Evolutionary conservation across 2,329 filamentous ascomycete species (phyloP), one percentile per base, ranked within the genome.

Genomic region (Hymenoscyphus scutula): DNA sequence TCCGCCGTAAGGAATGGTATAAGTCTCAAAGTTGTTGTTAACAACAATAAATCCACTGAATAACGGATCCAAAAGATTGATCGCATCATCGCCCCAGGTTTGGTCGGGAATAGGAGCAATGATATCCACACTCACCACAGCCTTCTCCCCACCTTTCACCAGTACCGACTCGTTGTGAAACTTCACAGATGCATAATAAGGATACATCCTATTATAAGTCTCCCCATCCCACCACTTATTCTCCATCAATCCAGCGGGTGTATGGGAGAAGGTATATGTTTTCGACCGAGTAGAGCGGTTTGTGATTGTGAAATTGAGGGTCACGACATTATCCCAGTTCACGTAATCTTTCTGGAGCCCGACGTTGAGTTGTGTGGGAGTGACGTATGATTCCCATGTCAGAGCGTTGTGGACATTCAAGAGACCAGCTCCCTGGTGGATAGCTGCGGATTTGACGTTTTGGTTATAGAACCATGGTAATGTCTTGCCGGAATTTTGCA

Each of bases 371-470:
- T 72, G 67, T 1, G 69, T 66, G 3, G 71, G 71, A 7, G 61
- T 67, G 15, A 74, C 61, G 11, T 48, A 61, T 4, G 60, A 71
- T 41, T 68, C 58, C 5, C 68, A 63, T 15, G 61, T 67, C 25
- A 74, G 65, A 17, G 75, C 74, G 17, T 72, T 67, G 48, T 74
- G 74, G 2, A 65, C 71, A 59, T 76, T 72, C 5, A 76, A 66
- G 6, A 75, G 60, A 5, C 75, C 75, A 5, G 74, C 72, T 8
- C 75, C 76, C 62, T 77, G 75, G 53, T 76, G 74, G 1, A 70
- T 65, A 0, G 70, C 70, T 0, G 72, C 67, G 1, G 74, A 70
- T 2, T 72, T 61, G 45, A 74, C 66, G 2, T 69, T 67, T 10
- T 68, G 60, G 63, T 76, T 64, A 61, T 65, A 71, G 25, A 68